phyloP scores from a whole-genome alignment of 108 stramenopile genomes.

The Nannochloropsis salina region DNA sequence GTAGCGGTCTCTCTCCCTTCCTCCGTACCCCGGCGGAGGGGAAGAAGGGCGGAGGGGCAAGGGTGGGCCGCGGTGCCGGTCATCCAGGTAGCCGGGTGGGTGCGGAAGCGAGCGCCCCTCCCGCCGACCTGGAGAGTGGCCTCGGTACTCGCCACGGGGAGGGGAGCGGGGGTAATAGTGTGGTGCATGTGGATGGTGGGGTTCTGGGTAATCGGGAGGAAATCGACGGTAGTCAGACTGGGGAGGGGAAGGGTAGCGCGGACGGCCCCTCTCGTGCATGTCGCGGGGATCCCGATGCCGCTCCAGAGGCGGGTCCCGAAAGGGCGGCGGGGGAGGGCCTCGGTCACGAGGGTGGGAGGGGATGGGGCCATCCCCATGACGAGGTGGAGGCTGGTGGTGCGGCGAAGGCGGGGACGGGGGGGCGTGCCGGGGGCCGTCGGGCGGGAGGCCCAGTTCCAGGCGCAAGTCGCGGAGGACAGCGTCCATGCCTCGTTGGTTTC shows the following conservation, averaged over 20 bases:
- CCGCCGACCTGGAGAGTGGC: not conserved
- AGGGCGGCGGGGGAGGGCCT: not conserved
- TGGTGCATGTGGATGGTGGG: not conserved
- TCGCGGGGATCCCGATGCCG: not conserved
- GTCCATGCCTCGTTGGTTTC: not conserved
- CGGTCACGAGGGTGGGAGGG: conserved; percentile 13
- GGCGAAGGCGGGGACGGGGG: not conserved
- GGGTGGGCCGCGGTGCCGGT: not conserved
- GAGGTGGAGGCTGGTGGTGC: not conserved
- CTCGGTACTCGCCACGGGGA: not conserved
- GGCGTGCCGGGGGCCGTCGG: not conserved
- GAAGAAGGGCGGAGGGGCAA: not conserved
- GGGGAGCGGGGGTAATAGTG: not conserved
- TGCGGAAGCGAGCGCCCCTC: not conserved
- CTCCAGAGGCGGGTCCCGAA: not conserved
- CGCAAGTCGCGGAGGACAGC: conserved; percentile 13
- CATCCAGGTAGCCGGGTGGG: not conserved
- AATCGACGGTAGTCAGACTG: not conserved
- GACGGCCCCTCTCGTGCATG: not conserved
- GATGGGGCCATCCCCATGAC: not conserved
- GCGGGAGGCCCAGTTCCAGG: not conserved
- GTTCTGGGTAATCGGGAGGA: not conserved
- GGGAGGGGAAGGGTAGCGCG: not conserved
- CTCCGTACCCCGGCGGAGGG: not conserved
- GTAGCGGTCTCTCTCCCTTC: not conserved